Percentiles rank a stretch among this genome's conserved stretches.
Evolutionary conservation across 352 stramenopile species (phyloP).

Genomic region (Phytophthora pini): DNA sequence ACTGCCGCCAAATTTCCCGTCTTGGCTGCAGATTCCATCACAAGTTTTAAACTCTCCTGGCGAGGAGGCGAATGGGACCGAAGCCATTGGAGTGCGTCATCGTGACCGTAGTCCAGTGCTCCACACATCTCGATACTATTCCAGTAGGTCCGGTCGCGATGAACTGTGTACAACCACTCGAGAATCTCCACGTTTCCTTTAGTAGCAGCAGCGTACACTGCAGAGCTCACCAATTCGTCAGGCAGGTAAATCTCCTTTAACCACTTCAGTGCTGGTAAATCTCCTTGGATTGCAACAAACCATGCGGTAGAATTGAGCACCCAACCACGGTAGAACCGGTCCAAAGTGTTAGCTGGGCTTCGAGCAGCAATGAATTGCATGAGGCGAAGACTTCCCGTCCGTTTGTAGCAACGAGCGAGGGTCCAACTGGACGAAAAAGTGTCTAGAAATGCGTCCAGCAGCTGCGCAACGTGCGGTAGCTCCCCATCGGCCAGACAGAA

Average conservation of each 20-base stretch:
- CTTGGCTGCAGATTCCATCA: constrained; percentile 28
- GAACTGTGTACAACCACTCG: constrained; percentile 20
- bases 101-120: constrained; percentile 47
- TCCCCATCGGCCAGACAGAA: constrained; percentile 15
- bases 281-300: constrained; percentile 21
- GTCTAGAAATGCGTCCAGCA: constrained; percentile 36
- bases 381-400: constrained; percentile 19
- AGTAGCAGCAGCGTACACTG: constrained; percentile 35
- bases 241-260: constrained; percentile 21
- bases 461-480: constrained; percentile 14
- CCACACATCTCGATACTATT: constrained; percentile 37
- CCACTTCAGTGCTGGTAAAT: constrained; percentile 34
- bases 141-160: constrained; percentile 25
- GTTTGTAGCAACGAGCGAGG: constrained; percentile 24
- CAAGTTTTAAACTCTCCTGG: constrained; percentile 26
- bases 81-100: constrained; percentile 53
- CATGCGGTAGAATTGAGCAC: constrained; percentile 29
- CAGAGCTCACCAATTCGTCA: constrained; percentile 9
- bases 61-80: constrained; percentile 32
- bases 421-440: constrained; percentile 26
- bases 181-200: constrained; percentile 30
- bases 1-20: constrained; percentile 19
- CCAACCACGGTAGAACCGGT: constrained; percentile 37
- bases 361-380: constrained; percentile 29
- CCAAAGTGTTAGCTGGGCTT: background rate